phyloP scores from a whole-genome alignment of 768 basidiomycete genomes.

The Hygrophoropsis aurantiaca region DNA sequence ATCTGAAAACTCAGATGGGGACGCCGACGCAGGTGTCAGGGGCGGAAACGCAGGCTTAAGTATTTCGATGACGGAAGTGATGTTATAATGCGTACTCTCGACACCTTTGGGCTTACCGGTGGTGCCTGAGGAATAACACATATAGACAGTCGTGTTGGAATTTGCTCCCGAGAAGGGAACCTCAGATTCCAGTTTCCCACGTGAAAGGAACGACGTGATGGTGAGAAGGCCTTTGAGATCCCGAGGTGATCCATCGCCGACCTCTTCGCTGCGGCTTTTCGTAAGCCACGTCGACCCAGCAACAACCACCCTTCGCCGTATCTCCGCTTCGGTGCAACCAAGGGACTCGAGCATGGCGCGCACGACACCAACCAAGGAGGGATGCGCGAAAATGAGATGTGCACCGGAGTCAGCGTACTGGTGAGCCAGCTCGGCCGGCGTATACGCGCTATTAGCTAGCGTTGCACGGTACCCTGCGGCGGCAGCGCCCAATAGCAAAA shows the following conservation, averaged over 20 bases:
- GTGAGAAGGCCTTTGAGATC: constrained; percentile 34
- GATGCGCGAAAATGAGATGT: constrained; percentile 60
- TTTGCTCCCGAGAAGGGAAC: constrained; percentile 52
- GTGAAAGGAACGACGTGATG: constrained; percentile 50
- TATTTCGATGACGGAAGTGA: constrained; percentile 59
- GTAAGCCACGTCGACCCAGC: constrained; percentile 49
- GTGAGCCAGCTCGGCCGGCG: constrained; percentile 62
- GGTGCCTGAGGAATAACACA: constrained; percentile 71
- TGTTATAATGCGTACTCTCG: constrained; percentile 67
- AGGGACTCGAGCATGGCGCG: constrained; percentile 54
- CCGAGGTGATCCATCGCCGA: constrained; percentile 29
- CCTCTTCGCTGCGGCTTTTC: constrained; percentile 3
- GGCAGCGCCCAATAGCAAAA: constrained; percentile 45
- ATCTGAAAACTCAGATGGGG: constrained; percentile 34
- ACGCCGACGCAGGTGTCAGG: constrained; percentile 29
- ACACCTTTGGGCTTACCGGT: constrained; percentile 79
- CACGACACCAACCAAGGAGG: constrained; percentile 53
- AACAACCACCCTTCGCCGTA: constrained; percentile 55
- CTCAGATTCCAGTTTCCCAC: constrained; percentile 50
- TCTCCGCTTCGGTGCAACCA: constrained; percentile 47
- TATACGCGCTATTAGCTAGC: constrained; percentile 74
- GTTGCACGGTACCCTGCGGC: constrained; percentile 71
- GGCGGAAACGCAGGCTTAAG: constrained; percentile 44
- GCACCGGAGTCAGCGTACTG: constrained; percentile 74
- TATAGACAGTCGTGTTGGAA: constrained; percentile 57